A percentile compares a stretch with the other conserved stretches of the same genome.
phyloP scores from a whole-genome alignment of 352 stramenopile genomes.

The Pythium aphanidermatum region DNA sequence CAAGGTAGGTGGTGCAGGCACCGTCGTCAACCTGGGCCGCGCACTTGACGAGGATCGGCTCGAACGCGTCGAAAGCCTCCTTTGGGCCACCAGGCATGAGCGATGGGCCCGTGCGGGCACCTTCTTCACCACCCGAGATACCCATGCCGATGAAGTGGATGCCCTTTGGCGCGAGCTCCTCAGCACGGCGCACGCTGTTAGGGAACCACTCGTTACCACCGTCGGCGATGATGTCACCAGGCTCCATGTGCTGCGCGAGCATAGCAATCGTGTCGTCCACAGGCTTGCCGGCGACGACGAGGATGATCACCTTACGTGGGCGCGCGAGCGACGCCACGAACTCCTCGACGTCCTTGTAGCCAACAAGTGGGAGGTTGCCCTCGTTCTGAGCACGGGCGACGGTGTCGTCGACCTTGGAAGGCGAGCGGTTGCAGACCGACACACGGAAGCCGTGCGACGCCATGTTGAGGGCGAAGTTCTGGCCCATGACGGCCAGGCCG shows the following conservation, averaged over 20 bases:
- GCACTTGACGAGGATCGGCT: constrained; percentile 97
- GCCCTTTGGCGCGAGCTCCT: constrained; percentile 92
- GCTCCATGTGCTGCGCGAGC: constrained; percentile 85
- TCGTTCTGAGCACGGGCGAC: constrained; percentile 93
- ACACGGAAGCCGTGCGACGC: constrained; percentile 95
- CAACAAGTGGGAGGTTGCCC: constrained; percentile 92
- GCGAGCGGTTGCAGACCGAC: constrained; percentile 97
- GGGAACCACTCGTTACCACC: constrained; percentile 99
- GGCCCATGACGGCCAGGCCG: constrained; percentile 93
- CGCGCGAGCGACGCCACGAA: constrained; percentile 90
- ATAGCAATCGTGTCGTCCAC: constrained; percentile 89
- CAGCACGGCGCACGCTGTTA: constrained; percentile 92
- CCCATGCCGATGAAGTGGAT: constrained; percentile 99
- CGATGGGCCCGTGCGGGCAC: constrained; percentile 95
- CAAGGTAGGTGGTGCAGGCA: constrained; percentile 96
- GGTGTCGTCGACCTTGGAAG: constrained; percentile 95
- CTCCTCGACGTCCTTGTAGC: constrained; percentile 90
- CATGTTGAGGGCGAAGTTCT: constrained; percentile 99
- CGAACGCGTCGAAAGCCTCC: constrained; percentile 95
- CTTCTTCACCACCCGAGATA: constrained; percentile 98
- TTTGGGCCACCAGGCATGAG: constrained; percentile 97
- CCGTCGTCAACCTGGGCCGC: constrained; percentile 93
- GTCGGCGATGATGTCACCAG: constrained; percentile 98
- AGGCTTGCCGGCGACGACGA: constrained; percentile 98
- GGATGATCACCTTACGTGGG: constrained; percentile 97